These are phyloP conservation scores for Acacia melanoxylon DNA, from an alignment of 306 rosid genomes.

Conservation along the genomic window DNA sequence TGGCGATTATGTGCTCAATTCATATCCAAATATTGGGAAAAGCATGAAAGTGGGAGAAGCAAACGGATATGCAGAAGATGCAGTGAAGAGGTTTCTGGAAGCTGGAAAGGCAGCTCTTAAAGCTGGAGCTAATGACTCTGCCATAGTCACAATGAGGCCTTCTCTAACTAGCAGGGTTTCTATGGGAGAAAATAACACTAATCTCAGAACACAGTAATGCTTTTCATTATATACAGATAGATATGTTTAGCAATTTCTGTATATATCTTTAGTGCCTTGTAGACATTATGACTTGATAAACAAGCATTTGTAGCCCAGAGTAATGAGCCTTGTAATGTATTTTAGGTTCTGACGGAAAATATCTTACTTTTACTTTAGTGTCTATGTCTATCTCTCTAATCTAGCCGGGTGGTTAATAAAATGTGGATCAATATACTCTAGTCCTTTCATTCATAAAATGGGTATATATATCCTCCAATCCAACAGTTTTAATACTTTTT, in stretches of 20 bases:
- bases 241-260: constrained; percentile 16
- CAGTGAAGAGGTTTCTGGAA: constrained; percentile 87
- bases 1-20: constrained; percentile 75
- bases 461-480: no score
- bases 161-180: constrained; percentile 75
- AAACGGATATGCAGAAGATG: constrained; percentile 85
- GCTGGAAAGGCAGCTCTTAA: constrained; percentile 79
- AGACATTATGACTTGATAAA: neutral
- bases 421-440: no score
- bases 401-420: neutral
- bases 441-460: no score
- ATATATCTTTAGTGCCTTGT: neutral
- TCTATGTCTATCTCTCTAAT: neutral
- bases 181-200: constrained; percentile 21
- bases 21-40: constrained; percentile 78
- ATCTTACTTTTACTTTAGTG: neutral
- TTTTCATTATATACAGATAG: constrained; percentile 11
- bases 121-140: constrained; percentile 90
- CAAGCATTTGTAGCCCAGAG: neutral
- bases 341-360: neutral
- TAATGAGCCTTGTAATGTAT: neutral
- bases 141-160: constrained; percentile 90
- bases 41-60: constrained; percentile 81
- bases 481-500: neutral
- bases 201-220: constrained; percentile 41